These are phyloP conservation scores for Bonnemaisonia californica DNA, from an alignment of 31 red algal genomes.

Conservation along the genomic window DNA sequence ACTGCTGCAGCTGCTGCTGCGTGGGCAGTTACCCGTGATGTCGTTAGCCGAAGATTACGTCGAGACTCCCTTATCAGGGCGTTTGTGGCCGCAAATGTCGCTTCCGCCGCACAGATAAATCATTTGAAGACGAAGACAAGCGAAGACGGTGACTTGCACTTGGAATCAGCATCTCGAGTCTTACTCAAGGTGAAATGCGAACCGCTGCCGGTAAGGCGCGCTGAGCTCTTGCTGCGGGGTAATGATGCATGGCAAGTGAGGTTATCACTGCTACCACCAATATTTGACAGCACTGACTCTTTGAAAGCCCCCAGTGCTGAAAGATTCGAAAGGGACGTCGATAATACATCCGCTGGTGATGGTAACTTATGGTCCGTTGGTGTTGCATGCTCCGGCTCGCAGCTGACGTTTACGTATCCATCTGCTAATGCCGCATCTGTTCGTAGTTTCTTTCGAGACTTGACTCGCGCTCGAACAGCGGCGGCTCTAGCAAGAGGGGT, in stretches of 20 bases:
- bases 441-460: slow-evolving; percentile 88
- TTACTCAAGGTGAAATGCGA: slow-evolving; percentile 83
- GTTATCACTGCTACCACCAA: slow-evolving; percentile 78
- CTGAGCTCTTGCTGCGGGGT: slow-evolving; percentile 76
- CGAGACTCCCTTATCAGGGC: slow-evolving; percentile 83
- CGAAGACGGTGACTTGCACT: slow-evolving; percentile 72
- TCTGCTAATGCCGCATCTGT: slow-evolving; percentile 83
- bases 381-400: slow-evolving; percentile 75
- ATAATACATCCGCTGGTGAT: not conserved
- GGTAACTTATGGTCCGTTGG: slow-evolving; percentile 81
- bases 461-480: slow-evolving; percentile 78
- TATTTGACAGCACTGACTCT: slow-evolving; percentile 84
- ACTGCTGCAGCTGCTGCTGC: slow-evolving; percentile 82
- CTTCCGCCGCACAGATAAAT: slow-evolving; percentile 56
- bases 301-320: not conserved
- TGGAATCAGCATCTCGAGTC: slow-evolving; percentile 75
- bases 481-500: slow-evolving; percentile 85
- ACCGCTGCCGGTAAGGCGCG: slow-evolving; percentile 74
- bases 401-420: slow-evolving; percentile 83
- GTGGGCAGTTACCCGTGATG: slow-evolving; percentile 84
- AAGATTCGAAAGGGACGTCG: not conserved
- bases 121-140: slow-evolving; percentile 46
- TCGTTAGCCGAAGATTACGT: slow-evolving; percentile 69
- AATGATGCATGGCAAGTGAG: slow-evolving; percentile 86
- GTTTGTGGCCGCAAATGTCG: slow-evolving; percentile 71